These are phyloP conservation scores for Coix lacrymajobi DNA, from an alignment of 176 grass and related monocot species.

Conservation along the genomic window DNA sequence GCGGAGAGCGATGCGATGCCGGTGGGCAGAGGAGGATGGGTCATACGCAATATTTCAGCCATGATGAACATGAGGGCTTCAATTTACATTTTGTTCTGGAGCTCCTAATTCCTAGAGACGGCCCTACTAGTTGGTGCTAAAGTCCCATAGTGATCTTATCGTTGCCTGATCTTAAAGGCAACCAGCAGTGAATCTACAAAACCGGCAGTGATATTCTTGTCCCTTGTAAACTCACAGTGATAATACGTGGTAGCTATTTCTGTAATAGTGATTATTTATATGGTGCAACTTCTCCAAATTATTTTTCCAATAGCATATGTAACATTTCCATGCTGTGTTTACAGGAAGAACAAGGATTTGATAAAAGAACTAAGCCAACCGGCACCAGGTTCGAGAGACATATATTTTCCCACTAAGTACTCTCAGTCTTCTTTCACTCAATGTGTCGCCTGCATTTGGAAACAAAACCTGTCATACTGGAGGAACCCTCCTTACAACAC, in stretches of 20 bases:
- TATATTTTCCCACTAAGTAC: constrained; percentile 34
- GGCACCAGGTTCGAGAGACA: constrained; percentile 8
- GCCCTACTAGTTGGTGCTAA: background rate
- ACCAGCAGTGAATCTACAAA: no score
- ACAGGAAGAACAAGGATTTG: constrained; percentile 28
- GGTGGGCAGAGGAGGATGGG: no score
- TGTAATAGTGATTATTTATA: background rate
- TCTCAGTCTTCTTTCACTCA: constrained; percentile 32
- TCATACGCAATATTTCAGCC: no score
- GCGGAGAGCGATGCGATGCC: constrained; percentile 22
- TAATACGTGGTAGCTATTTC: no score
- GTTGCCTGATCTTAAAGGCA: no score
- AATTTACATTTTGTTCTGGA: no score
- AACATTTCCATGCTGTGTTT: background rate
- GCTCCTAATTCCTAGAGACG: no score
- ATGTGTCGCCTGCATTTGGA: constrained; percentile 43
- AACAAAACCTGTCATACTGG: constrained; percentile 42
- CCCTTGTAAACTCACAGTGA: no score
- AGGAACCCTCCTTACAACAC: constrained; percentile 46
- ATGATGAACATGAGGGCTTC: no score
- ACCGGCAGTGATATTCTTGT: no score
- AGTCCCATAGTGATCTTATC: background rate
- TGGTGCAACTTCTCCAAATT: background rate
- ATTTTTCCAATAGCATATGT: background rate
- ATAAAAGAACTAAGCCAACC: constrained; percentile 35